A percentile compares a stretch with the other conserved stretches of the same genome.
phyloP scores from a whole-genome alignment of 2,329 filamentous ascomycete genomes.

The Fusarium pseudocircinatum region DNA sequence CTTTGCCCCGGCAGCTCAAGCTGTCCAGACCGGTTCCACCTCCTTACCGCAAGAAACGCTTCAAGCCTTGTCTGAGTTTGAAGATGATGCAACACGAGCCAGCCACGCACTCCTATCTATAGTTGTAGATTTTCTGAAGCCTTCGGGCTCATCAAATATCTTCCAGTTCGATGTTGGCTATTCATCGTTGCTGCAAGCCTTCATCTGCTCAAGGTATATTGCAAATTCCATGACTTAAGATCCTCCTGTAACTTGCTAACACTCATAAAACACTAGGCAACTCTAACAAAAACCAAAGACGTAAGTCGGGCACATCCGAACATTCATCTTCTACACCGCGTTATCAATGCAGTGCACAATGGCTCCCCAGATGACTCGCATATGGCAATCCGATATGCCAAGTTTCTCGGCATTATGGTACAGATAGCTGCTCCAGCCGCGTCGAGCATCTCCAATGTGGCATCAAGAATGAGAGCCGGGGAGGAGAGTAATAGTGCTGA shows the following conservation, averaged over 20 bases:
- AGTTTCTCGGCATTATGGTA: neutral
- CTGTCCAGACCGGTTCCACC: neutral
- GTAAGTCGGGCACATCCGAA: neutral
- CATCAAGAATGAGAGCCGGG: too few species aligned
- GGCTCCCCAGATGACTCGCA: neutral
- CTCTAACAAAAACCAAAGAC: neutral
- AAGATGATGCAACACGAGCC: neutral
- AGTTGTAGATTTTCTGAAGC: neutral
- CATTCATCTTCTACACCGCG: neutral
- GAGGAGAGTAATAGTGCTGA: neutral
- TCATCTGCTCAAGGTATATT: neutral
- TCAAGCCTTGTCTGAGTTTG: neutral
- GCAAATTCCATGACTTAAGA: accelerated
- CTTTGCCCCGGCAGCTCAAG: neutral
- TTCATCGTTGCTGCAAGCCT: neutral
- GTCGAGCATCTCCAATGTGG: neutral
- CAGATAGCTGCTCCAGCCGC: neutral
- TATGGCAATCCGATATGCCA: neutral
- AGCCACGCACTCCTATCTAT: neutral
- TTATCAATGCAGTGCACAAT: neutral
- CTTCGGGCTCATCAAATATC: neutral
- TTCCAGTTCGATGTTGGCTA: neutral
- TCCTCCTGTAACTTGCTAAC: accelerated
- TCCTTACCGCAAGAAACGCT: neutral
- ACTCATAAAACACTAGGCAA: neutral